A percentile compares a stretch with the other conserved stretches of the same genome.
Conservation (phyloP, 2,329 filamentous ascomycete species). For the Hymenoscyphus linearis region DNA sequence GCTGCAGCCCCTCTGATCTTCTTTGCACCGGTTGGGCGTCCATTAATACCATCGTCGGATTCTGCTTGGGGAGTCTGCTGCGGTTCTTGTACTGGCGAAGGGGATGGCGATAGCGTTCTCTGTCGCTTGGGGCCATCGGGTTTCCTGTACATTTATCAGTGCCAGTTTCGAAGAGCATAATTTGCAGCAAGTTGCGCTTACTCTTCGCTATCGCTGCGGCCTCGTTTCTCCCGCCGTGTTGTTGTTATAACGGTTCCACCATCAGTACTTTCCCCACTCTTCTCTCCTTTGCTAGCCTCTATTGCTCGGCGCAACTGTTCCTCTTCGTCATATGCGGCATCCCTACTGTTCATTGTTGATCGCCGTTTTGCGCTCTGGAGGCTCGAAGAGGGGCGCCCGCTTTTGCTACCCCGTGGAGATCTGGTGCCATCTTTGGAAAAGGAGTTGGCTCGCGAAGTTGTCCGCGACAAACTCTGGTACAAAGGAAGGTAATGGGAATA, state of each 20-base stretch:
- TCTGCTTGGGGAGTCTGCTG: slow-evolving; percentile 50
- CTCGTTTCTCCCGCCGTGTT: slow-evolving; percentile 69
- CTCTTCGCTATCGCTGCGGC: slow-evolving; percentile 91
- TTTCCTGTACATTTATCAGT: slow-evolving; percentile 47
- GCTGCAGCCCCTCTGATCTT: slow-evolving; percentile 53
- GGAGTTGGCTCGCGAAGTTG: slow-evolving; percentile 58
- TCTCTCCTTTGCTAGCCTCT: slow-evolving; percentile 87
- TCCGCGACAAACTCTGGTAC: slow-evolving; percentile 46
- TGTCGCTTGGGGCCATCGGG: slow-evolving; percentile 71
- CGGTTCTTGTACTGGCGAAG: slow-evolving; percentile 51
- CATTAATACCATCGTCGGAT: slow-evolving; percentile 63
- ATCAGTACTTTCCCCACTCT: slow-evolving; percentile 36
- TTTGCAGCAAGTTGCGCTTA: slow-evolving; percentile 43
- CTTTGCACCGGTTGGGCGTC: slow-evolving; percentile 48
- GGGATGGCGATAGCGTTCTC: slow-evolving; percentile 72
- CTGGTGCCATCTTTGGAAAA: slow-evolving; percentile 56
- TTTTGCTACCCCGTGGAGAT: slow-evolving; percentile 52
- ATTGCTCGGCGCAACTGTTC: slow-evolving; percentile 83
- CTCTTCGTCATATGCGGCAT: slow-evolving; percentile 93
- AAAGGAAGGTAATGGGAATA: slow-evolving; percentile 63
- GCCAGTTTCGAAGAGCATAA: slow-evolving; percentile 6
- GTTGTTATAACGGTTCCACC: slow-evolving; percentile 36
- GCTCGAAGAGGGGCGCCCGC: slow-evolving; percentile 43
- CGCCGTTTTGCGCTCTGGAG: slow-evolving; percentile 60
- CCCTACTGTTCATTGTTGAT: slow-evolving; percentile 95